Base-by-base conservation (phyloP, 371 early-diverging fungal genomes). In the Mortierella sp. region DNA sequence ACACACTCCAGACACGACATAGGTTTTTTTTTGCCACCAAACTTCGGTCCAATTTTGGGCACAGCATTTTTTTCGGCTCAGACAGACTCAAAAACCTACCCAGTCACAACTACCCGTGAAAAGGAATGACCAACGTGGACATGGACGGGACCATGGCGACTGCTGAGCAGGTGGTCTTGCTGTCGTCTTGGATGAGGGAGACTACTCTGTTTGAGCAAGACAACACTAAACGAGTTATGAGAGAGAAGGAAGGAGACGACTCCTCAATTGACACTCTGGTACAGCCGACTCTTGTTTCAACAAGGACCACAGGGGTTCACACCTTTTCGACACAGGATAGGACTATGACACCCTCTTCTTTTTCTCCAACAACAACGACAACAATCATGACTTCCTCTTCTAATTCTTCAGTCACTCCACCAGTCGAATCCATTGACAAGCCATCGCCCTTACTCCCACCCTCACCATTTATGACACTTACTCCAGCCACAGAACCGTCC, bases 11-110 rank as follows among this genome's bases (percentile, higher is more conserved):
- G n/a, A n/a, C n/a, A n/a, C n/a, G n/a, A n/a, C n/a, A n/a, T n/a
- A n/a, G n/a, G n/a, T n/a, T n/a, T n/a, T n/a, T n/a, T n/a, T 39
- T 64, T 64, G 41, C 58, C 58, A 58, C 58, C 58, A 58, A 58
- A 31, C 34, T 50, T 22, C 2, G 24, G 14, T 3, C 9, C 50
- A 50, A 50, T 50, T 47, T 47, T 55, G 34, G 31, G 58, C 58
- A 55, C 58, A 55, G 58, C 58, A 55, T 8, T 29, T 1, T 50
- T 50, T 50, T 24, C 31, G 16, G 3, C 1, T 29, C 16, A 1
- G 19, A 45, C 16, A 14, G 31, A 58, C 29, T 19, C 58, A 31
- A 10, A 58, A 58, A 58, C 58, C 58, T 58, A 16, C 58, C 58
- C 58, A 58, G 58, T 58, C 58, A 58, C 58, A 58, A 34, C 31